Conservation (phyloP, 371 early-diverging fungal species). For the Thermomucor indicae-seudaticae region DNA sequence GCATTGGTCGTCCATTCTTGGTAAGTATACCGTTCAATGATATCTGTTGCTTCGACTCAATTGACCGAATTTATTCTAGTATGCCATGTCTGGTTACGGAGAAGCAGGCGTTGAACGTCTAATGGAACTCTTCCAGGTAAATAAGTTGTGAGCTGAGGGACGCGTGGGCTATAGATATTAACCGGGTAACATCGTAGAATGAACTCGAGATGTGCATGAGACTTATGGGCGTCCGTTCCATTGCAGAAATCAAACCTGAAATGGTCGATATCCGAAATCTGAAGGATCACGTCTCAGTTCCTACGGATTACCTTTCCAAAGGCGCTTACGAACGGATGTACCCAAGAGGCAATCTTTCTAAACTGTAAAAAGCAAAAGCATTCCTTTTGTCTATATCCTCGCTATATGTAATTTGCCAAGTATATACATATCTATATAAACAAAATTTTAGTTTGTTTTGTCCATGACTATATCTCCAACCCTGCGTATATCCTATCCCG, state of each 20-base stretch:
- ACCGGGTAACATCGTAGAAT: conserved; percentile 28
- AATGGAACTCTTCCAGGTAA: conserved; percentile 63
- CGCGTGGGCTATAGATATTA: neutral
- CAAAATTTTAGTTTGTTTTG: no score
- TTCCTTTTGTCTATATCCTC: no score
- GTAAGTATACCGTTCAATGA: conserved; percentile 18
- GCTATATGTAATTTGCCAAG: no score
- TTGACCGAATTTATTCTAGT: conserved; percentile 22
- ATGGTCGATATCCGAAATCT: conserved; percentile 55
- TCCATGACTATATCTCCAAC: no score
- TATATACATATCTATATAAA: no score
- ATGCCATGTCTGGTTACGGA: conserved; percentile 71
- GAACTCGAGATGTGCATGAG: conserved; percentile 78
- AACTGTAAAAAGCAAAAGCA: no score
- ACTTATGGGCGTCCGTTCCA: conserved; percentile 62
- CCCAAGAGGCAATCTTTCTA: conserved; percentile 31
- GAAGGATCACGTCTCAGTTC: conserved; percentile 41
- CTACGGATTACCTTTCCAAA: conserved; percentile 34
- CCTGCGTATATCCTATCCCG: no score
- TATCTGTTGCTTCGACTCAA: conserved; percentile 8
- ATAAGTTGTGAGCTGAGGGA: conserved; percentile 25
- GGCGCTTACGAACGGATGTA: conserved; percentile 39
- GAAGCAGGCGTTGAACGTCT: conserved; percentile 73
- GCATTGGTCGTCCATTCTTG: conserved; percentile 86
- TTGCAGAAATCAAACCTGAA: conserved; percentile 56